A percentile compares a stretch with the other conserved stretches of the same genome.
phyloP scores from a whole-genome alignment of 2,329 filamentous ascomycete genomes.

The Lachnum nothofagi region DNA sequence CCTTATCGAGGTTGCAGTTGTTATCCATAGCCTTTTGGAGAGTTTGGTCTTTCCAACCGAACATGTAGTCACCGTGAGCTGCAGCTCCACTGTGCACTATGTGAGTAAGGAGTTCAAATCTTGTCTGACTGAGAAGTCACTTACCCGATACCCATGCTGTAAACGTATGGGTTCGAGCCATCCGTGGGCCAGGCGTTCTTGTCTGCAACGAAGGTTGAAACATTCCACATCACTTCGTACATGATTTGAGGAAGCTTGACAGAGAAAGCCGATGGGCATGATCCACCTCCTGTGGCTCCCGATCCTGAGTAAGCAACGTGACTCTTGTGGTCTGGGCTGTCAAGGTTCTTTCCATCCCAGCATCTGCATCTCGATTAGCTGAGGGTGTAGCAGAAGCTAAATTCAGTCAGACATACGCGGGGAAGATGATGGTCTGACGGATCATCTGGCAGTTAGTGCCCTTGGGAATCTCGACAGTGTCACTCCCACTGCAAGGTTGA shows the following conservation, averaged over 20 bases:
- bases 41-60: slow-evolving; percentile 65
- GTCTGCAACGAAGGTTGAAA: slow-evolving; percentile 52
- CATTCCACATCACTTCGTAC: slow-evolving; percentile 80
- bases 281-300: slow-evolving; percentile 64
- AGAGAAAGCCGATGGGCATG: slow-evolving; percentile 64
- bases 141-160: slow-evolving; percentile 31
- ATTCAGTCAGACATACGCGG: slow-evolving; percentile 27
- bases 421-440: slow-evolving; percentile 52
- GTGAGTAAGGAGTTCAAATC: slow-evolving; percentile 36
- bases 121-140: slow-evolving; percentile 30
- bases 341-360: slow-evolving; percentile 68
- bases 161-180: slow-evolving; percentile 59
- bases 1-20: slow-evolving; percentile 65
- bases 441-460: slow-evolving; percentile 48
- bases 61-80: slow-evolving; percentile 74
- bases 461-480: slow-evolving; percentile 48
- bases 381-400: no score
- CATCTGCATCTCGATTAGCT: slow-evolving; percentile 57
- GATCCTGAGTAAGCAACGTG: slow-evolving; percentile 71
- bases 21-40: slow-evolving; percentile 63
- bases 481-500: slow-evolving; percentile 48
- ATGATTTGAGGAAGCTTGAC: slow-evolving; percentile 68
- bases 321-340: slow-evolving; percentile 48
- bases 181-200: slow-evolving; percentile 64
- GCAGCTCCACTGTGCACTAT: slow-evolving; percentile 51